Evolutionary conservation across 176 grass and related monocot genomes (phyloP).

Genomic region (Aegilops sharonensis): DNA sequence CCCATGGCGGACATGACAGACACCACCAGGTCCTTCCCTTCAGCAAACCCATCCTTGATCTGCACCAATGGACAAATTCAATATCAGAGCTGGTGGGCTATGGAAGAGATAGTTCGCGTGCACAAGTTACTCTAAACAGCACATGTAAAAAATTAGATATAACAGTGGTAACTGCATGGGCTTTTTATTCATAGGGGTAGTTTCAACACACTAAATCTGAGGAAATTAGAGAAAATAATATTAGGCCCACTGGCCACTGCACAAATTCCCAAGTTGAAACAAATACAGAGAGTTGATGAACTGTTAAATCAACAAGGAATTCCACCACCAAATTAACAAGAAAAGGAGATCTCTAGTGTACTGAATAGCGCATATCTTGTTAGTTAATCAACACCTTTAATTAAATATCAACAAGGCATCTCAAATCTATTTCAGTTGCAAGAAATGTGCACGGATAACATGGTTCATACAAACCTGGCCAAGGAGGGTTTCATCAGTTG

Average conservation of each 20-base stretch:
- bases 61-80: background rate
- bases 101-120: background rate
- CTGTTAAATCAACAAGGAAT: background rate
- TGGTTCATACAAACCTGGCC: constrained; percentile 11
- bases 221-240: background rate
- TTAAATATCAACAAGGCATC: background rate
- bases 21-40: constrained; percentile 57
- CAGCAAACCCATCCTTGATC: constrained; percentile 43
- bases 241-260: background rate
- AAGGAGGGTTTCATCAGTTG: constrained; percentile 43
- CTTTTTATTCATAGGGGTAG: background rate
- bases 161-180: background rate
- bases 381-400: background rate
- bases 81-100: background rate
- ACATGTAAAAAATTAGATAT: background rate
- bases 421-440: background rate
- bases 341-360: too few relatives aligned
- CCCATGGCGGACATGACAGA: constrained; percentile 50
- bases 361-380: background rate
- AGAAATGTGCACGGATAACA: background rate
- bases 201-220: background rate
- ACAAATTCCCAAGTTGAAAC: background rate
- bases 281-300: background rate
- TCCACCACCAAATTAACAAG: background rate
- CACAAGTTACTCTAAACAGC: background rate